Percentiles rank a stretch among this genome's conserved stretches.
These are phyloP conservation scores for Suillus discolor DNA, from an alignment of 768 basidiomycete species.

Conservation along the genomic window DNA sequence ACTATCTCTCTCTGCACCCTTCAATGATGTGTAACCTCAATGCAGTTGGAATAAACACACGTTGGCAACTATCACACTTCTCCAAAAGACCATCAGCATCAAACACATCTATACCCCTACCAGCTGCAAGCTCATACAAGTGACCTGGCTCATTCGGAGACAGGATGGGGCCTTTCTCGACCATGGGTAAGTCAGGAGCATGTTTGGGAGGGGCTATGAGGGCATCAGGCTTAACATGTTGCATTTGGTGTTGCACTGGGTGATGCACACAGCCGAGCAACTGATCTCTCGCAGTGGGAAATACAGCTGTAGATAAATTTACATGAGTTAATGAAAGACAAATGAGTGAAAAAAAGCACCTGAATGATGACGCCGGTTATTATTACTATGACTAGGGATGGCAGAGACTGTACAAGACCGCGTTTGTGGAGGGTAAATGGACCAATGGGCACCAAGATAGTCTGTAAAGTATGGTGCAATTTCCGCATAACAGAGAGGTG, in stretches of 20 bases:
- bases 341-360: not conserved
- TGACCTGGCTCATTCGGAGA: not conserved
- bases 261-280: not conserved
- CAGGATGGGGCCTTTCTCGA: not conserved
- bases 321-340: not conserved
- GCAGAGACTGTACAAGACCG: not conserved
- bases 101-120: not conserved
- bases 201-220: not conserved
- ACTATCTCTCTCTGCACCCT: too few relatives aligned
- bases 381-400: not conserved
- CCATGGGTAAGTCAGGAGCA: not conserved
- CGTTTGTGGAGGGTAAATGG: not conserved
- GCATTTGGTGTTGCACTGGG: not conserved
- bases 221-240: not conserved
- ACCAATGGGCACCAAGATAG: not conserved
- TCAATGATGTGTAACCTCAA: not conserved
- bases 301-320: not conserved
- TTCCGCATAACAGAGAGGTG: not conserved
- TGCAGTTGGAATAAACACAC: not conserved
- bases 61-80: not conserved
- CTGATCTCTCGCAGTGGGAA: not conserved
- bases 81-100: not conserved
- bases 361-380: not conserved
- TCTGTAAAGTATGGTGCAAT: not conserved
- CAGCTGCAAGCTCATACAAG: not conserved